Evolutionary conservation across 2,329 filamentous ascomycete genomes (phyloP).

Genomic region (Verticillium alfalfae): DNA sequence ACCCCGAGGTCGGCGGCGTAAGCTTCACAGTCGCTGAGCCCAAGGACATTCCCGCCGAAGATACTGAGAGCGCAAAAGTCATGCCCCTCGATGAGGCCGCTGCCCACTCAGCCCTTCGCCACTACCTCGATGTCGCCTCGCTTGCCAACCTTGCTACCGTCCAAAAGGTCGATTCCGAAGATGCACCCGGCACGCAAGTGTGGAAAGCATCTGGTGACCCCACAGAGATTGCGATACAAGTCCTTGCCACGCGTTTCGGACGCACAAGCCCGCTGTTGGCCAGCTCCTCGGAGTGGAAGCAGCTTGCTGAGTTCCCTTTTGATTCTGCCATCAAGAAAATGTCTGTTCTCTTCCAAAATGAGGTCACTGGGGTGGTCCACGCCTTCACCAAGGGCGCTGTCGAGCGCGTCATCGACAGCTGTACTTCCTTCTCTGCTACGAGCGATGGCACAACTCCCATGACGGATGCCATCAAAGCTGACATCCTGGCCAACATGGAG

Average conservation of each 20-base stretch:
- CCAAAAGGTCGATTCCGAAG: slow-evolving; percentile 33
- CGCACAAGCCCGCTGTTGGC: slow-evolving; percentile 25
- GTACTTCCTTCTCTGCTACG: slow-evolving; percentile 31
- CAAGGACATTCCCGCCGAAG: slow-evolving; percentile 5
- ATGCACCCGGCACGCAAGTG: slow-evolving; percentile 9
- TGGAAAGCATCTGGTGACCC: slow-evolving; percentile 43
- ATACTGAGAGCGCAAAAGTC: slow-evolving; percentile 7
- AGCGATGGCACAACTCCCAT: slow-evolving; percentile 26
- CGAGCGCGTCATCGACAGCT: slow-evolving; percentile 58
- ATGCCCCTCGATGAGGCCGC: slow-evolving; percentile 31
- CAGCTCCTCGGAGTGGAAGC: slow-evolving; percentile 24
- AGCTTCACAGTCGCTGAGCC: slow-evolving; percentile 30
- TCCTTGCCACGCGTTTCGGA: slow-evolving; percentile 50
- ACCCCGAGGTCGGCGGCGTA: slow-evolving; percentile 21
- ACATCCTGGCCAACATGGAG: slow-evolving; percentile 62
- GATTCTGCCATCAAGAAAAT: slow-evolving; percentile 55
- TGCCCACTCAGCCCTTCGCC: slow-evolving; percentile 30
- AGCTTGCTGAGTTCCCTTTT: slow-evolving; percentile 49
- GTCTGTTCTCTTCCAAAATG: slow-evolving; percentile 45
- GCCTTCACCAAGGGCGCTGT: slow-evolving; percentile 60
- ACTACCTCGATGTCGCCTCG: slow-evolving; percentile 51
- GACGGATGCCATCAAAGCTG: slow-evolving; percentile 30
- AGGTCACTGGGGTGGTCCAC: slow-evolving; percentile 20
- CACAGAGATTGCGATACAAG: slow-evolving; percentile 54
- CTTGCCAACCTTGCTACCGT: slow-evolving; percentile 57